Percentiles rank a stretch among this genome's conserved stretches.
Conservation (phyloP, 805 yeast species). For the Candida boleticola region DNA sequence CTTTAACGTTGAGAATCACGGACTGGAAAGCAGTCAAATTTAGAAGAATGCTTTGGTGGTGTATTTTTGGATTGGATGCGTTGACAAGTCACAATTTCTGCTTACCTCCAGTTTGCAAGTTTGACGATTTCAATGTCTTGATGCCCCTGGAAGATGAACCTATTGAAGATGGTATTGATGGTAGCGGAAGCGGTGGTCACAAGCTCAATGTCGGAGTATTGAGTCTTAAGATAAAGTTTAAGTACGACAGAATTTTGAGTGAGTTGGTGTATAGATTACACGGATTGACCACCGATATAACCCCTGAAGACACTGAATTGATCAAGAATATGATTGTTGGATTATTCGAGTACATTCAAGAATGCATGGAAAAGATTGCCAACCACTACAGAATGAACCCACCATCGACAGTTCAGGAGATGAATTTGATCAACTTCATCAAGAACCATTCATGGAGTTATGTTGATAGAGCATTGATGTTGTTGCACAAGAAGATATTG, state of each 20-base stretch:
- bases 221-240: slow-evolving; percentile 52
- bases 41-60: slow-evolving; percentile 67
- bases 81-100: slow-evolving; percentile 55
- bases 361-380: slow-evolving; percentile 42
- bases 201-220: slow-evolving; percentile 45
- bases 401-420: slow-evolving; percentile 37
- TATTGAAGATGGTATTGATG: slow-evolving; percentile 26
- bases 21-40: slow-evolving; percentile 49
- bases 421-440: slow-evolving; percentile 48
- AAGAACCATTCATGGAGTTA: slow-evolving; percentile 48
- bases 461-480: slow-evolving; percentile 53
- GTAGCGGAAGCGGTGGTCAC: slow-evolving; percentile 23
- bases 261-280: slow-evolving; percentile 51
- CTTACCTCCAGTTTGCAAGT: slow-evolving; percentile 51
- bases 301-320: slow-evolving; percentile 40
- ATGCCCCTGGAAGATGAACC: slow-evolving; percentile 50
- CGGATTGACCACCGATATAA: slow-evolving; percentile 41
- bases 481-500: slow-evolving; percentile 41
- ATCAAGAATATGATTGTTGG: slow-evolving; percentile 50
- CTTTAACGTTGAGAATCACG: slow-evolving; percentile 47
- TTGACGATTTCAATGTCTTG: slow-evolving; percentile 56
- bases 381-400: slow-evolving; percentile 31
- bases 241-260: slow-evolving; percentile 50
- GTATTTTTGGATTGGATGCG: slow-evolving; percentile 57
- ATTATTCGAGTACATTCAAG: slow-evolving; percentile 48